Evolutionary conservation across 2,329 filamentous ascomycete species (phyloP).

Genomic region (Pseudocercospora vitis): DNA sequence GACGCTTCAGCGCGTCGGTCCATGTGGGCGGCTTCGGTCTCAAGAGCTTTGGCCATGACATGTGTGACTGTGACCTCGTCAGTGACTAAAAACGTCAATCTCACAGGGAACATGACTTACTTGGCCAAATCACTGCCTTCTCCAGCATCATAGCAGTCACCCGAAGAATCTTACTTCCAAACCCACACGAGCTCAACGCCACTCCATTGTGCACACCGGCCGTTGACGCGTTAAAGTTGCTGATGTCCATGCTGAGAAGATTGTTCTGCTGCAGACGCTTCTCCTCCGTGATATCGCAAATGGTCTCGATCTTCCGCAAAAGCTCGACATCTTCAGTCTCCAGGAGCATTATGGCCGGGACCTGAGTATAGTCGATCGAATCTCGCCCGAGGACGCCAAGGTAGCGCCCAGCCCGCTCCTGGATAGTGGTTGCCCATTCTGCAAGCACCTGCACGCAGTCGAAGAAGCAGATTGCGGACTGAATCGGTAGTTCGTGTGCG

Average conservation of each 20-base stretch:
- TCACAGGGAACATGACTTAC: slow-evolving; percentile 52
- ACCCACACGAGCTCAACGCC: slow-evolving; percentile 63
- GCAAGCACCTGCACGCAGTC: slow-evolving; percentile 92
- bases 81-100: slow-evolving; percentile 26
- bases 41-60: slow-evolving; percentile 65
- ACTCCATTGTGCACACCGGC: slow-evolving; percentile 40
- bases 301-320: slow-evolving; percentile 75
- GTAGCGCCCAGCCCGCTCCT: slow-evolving; percentile 89
- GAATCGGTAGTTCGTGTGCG: slow-evolving; percentile 81
- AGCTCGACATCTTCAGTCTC: slow-evolving; percentile 90
- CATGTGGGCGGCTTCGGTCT: slow-evolving; percentile 64
- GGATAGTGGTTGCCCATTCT: slow-evolving; percentile 90
- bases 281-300: slow-evolving; percentile 72
- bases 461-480: slow-evolving; percentile 87
- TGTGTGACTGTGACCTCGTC: slow-evolving; percentile 57
- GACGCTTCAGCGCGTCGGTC: slow-evolving; percentile 59
- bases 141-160: slow-evolving; percentile 85
- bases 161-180: slow-evolving; percentile 79
- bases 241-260: slow-evolving; percentile 53
- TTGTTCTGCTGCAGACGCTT: slow-evolving; percentile 64
- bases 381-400: slow-evolving; percentile 84
- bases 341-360: slow-evolving; percentile 84
- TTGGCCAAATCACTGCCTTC: slow-evolving; percentile 88
- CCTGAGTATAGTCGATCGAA: slow-evolving; percentile 72
- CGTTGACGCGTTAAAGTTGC: slow-evolving; percentile 46